These are phyloP conservation scores for Penicillium sp. DNA, from an alignment of 2,329 filamentous ascomycete genomes.

Conservation along the genomic window DNA sequence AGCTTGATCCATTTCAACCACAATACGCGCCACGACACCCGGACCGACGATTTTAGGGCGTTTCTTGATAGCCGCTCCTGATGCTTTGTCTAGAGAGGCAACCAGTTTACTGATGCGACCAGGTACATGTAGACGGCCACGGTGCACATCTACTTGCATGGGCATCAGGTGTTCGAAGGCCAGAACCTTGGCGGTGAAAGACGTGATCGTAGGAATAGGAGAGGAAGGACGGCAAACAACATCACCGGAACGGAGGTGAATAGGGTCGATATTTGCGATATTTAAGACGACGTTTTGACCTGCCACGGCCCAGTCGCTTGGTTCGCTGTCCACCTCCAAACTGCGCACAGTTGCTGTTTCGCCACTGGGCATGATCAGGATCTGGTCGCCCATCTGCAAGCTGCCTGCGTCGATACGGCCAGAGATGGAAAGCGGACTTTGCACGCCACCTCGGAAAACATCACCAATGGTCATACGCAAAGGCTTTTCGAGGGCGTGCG, in stretches of 20 bases:
- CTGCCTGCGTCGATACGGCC: constrained; percentile 83
- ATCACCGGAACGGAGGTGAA: constrained; percentile 79
- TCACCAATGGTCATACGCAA: constrained; percentile 85
- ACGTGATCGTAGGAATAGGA: constrained; percentile 69
- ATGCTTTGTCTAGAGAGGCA: constrained; percentile 74
- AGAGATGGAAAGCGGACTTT: constrained; percentile 79
- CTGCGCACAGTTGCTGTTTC: constrained; percentile 80
- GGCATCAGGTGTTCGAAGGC: constrained; percentile 89
- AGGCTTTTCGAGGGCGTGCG: constrained; percentile 71
- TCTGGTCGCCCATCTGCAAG: constrained; percentile 77
- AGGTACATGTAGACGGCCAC: constrained; percentile 76
- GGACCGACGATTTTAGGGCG: constrained; percentile 81
- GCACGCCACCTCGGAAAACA: constrained; percentile 75
- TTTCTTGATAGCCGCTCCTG: constrained; percentile 74
- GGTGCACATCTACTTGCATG: constrained; percentile 84
- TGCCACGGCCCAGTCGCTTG: constrained; percentile 84
- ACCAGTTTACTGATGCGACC: constrained; percentile 72
- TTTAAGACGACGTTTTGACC: constrained; percentile 87
- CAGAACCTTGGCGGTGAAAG: constrained; percentile 78
- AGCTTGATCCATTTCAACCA: constrained; percentile 69
- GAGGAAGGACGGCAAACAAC: constrained; percentile 72
- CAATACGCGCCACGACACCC: constrained; percentile 72
- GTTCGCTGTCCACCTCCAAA: constrained; percentile 71
- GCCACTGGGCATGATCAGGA: constrained; percentile 76
- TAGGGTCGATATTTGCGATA: constrained; percentile 77